These are phyloP conservation scores for Boletellus ananas DNA, from an alignment of 768 basidiomycete species.

Conservation along the genomic window DNA sequence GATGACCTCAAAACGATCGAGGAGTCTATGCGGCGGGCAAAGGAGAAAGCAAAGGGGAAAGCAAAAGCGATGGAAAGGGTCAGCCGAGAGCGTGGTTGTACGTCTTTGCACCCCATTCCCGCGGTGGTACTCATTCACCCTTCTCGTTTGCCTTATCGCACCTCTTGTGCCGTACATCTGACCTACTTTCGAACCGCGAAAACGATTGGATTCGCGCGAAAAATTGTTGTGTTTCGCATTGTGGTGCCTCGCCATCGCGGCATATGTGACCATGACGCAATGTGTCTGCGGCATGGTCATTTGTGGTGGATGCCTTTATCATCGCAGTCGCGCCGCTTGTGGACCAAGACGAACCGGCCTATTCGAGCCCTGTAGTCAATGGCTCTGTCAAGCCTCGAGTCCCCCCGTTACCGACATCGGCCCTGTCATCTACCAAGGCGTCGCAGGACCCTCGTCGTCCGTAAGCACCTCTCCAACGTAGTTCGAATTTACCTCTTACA, in stretches of 20 bases:
- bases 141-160: conserved; percentile 17
- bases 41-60: conserved; percentile 73
- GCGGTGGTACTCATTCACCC: conserved; percentile 8
- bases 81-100: conserved; percentile 74
- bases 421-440: conserved; percentile 48
- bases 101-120: conserved; percentile 35
- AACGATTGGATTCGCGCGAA: conserved; percentile 11
- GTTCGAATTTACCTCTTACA: conserved; percentile 6
- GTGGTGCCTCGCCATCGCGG: not conserved
- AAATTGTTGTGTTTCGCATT: not conserved
- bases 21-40: conserved; percentile 72
- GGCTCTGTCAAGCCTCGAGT: conserved; percentile 45
- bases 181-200: conserved; percentile 4
- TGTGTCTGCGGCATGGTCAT: conserved; percentile 13
- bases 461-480: conserved; percentile 33
- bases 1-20: conserved; percentile 72
- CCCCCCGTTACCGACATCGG: conserved; percentile 43
- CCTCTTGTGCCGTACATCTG: not conserved
- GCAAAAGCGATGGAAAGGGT: conserved; percentile 65
- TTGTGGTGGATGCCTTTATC: conserved; percentile 2
- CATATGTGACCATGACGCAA: conserved; percentile 7
- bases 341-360: conserved; percentile 48
- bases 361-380: conserved; percentile 26
- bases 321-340: conserved; percentile 45
- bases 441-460: conserved; percentile 63